phyloP scores from a whole-genome alignment of 139 green algal species.

The Chlamydomonas incerta region DNA sequence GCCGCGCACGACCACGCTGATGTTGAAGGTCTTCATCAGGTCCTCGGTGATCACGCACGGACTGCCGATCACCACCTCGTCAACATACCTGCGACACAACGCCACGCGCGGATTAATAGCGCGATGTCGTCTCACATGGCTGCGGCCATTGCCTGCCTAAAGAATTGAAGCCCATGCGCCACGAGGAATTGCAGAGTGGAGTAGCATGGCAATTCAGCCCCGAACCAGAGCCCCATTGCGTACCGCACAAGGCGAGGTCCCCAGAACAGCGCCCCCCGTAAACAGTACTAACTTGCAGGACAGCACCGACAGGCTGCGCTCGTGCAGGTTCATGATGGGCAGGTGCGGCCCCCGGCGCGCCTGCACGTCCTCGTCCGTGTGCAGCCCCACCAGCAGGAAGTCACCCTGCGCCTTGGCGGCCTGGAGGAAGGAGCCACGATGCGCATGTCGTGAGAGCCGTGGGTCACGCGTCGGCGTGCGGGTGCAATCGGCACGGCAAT shows the following conservation, averaged over 20 bases:
- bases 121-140: no score
- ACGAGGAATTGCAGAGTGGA: no score
- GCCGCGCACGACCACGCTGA: slow-evolving; percentile 90
- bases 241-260: no score
- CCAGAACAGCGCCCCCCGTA: no score
- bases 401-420: slow-evolving; percentile 86
- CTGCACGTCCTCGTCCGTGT: slow-evolving; percentile 93
- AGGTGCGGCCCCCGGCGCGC: slow-evolving; percentile 86
- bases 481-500: no score
- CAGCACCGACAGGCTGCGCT: slow-evolving; percentile 94
- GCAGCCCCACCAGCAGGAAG: slow-evolving; percentile 97
- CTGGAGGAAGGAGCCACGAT: slow-evolving; percentile 27
- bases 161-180: no score
- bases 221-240: no score
- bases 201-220: no score
- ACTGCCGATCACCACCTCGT: slow-evolving; percentile 89
- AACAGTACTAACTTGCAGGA: slow-evolving; percentile 79
- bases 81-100: slow-evolving; percentile 89
- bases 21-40: slow-evolving; percentile 97
- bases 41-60: slow-evolving; percentile 80
- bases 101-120: no score
- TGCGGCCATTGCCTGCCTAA: no score
- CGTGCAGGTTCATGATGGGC: slow-evolving; percentile 98
- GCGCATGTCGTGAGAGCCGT: no score
- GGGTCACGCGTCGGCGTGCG: no score